phyloP scores from a whole-genome alignment of 78 protist species.

The Neovahlkampfia damariscottae region DNA sequence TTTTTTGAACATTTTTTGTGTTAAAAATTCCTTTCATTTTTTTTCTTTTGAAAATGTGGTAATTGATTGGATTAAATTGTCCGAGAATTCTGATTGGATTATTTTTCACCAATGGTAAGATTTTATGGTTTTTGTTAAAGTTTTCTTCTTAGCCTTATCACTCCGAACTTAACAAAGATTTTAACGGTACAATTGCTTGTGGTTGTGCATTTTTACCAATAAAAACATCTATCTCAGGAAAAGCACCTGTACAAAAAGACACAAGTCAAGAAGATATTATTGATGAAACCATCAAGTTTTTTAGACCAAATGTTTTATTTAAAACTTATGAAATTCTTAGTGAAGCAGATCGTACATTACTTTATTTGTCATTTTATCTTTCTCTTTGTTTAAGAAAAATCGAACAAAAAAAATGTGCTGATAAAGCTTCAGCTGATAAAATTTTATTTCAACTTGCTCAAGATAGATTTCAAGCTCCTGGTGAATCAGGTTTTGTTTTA shows the following conservation, averaged over 20 bases:
- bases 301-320: slow-evolving; percentile 84
- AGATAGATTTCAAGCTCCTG: background rate
- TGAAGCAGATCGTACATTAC: slow-evolving; percentile 72
- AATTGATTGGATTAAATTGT: too few relatives aligned
- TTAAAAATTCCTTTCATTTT: too few relatives aligned
- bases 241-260: background rate
- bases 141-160: too few relatives aligned
- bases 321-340: slow-evolving; percentile 59
- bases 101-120: too few relatives aligned
- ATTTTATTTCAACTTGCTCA: background rate
- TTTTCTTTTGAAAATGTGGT: too few relatives aligned
- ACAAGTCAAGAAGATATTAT: slow-evolving; percentile 53
- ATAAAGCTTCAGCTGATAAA: background rate
- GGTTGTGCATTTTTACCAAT: background rate
- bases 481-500: background rate
- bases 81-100: too few relatives aligned
- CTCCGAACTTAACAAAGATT: too few relatives aligned
- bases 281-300: slow-evolving; percentile 74
- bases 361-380: slow-evolving; percentile 76
- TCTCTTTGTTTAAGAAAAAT: slow-evolving; percentile 54
- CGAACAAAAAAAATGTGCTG: background rate
- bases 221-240: background rate
- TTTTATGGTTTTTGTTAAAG: too few relatives aligned
- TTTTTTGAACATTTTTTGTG: too few relatives aligned
- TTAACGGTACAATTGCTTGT: too few relatives aligned